Percentiles rank a stretch among this genome's conserved stretches.
phyloP scores from a whole-genome alignment of 192 early-diverging fungal species.

The Backusella tuberculispora region DNA sequence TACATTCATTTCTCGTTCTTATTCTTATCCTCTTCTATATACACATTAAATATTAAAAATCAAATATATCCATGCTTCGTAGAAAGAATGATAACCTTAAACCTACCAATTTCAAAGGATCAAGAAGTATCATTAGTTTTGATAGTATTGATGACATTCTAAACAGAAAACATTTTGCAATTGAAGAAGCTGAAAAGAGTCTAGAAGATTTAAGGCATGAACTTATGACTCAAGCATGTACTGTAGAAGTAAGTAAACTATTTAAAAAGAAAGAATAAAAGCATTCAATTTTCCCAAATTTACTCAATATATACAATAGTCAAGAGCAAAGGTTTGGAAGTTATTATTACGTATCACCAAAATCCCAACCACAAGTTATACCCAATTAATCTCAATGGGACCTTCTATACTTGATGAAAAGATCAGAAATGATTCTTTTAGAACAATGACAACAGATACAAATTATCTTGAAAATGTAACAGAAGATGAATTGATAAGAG shows the following conservation, averaged over 20 bases:
- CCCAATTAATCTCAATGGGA: conserved; percentile 69
- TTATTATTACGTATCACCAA: conserved; percentile 72
- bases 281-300: not conserved
- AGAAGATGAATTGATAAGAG: conserved; percentile 73
- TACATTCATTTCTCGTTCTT: not conserved
- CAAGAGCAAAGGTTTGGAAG: conserved; percentile 75
- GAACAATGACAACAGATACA: conserved; percentile 81
- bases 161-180: not conserved
- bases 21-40: not conserved
- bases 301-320: not conserved
- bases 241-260: conserved; percentile 13
- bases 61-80: not conserved
- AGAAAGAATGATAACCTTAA: not conserved
- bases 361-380: conserved; percentile 73
- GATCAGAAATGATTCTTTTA: conserved; percentile 90
- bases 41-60: not conserved
- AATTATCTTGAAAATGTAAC: conserved; percentile 73
- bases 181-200: conserved; percentile 26
- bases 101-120: not conserved
- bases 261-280: not conserved
- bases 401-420: conserved; percentile 76
- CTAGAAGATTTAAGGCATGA: conserved; percentile 19
- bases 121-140: not conserved
- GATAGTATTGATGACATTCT: conserved; percentile 13
- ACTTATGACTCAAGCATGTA: not conserved